Conservation (phyloP, 2,329 filamentous ascomycete species). For the Clonostachys solani region DNA sequence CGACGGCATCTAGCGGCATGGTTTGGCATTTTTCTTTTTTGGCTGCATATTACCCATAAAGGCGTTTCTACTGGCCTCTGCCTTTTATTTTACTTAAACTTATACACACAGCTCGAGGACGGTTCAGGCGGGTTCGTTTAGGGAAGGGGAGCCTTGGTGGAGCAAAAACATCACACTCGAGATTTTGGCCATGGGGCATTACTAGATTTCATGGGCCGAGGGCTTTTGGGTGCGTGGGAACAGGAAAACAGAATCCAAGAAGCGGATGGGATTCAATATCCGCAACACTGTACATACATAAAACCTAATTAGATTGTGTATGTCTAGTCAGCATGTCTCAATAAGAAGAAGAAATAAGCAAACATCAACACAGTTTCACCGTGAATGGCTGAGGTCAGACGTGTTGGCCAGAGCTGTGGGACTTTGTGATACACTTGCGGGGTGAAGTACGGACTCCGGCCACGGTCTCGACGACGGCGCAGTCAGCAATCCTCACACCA, state of each 20-base stretch:
- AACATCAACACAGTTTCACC: too few relatives aligned
- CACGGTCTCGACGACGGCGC: too few relatives aligned
- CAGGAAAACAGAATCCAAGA: not conserved
- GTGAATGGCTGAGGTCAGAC: too few relatives aligned
- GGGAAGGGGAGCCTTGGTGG: not conserved
- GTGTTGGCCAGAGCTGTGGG: too few relatives aligned
- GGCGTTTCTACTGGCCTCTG: not conserved
- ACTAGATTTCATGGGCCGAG: not conserved
- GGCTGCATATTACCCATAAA: not conserved
- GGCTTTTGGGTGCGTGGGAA: not conserved
- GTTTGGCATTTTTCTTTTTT: slow-evolving; percentile 2
- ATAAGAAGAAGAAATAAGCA: not conserved
- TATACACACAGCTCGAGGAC: not conserved
- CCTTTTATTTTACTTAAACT: not conserved
- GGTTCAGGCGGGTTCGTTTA: not conserved
- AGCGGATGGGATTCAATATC: not conserved
- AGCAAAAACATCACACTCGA: not conserved
- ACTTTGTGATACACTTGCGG: too few relatives aligned
- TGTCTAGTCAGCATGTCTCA: not conserved
- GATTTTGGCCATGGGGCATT: not conserved
- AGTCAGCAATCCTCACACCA: too few relatives aligned
- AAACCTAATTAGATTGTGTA: not conserved
- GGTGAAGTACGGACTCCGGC: too few relatives aligned
- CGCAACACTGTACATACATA: not conserved
- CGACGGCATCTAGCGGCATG: slow-evolving; percentile 7